phyloP scores from a whole-genome alignment of 139 green algal species.

The Volvox africanus region DNA sequence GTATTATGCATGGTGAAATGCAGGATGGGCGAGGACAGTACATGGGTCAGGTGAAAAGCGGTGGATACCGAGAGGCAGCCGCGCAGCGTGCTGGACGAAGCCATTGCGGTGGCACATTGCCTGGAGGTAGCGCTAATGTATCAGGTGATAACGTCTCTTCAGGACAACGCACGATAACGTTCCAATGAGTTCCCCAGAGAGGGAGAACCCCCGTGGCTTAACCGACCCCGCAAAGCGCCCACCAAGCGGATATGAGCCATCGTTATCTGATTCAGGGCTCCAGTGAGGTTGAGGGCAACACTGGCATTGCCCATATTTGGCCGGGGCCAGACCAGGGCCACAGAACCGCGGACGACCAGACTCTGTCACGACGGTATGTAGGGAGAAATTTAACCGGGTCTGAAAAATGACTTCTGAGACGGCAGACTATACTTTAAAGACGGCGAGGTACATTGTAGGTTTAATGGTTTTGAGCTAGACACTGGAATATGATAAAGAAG shows the following conservation, averaged over 20 bases:
- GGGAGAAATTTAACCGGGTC: neutral
- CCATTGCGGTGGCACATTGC: neutral
- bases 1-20: neutral
- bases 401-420: neutral
- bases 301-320: neutral
- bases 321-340: neutral
- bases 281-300: neutral
- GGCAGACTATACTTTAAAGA: neutral
- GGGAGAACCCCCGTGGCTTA: too few species aligned
- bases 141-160: neutral
- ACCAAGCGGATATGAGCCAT: slow-evolving; percentile 14
- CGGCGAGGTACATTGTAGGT: neutral
- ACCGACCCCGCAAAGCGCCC: neutral
- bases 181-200: neutral
- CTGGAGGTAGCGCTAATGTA: neutral
- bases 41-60: neutral
- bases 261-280: neutral
- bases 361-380: neutral
- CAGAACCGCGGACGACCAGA: neutral
- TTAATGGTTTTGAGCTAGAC: neutral
- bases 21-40: neutral
- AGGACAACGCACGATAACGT: neutral
- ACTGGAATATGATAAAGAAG: neutral
- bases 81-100: neutral
- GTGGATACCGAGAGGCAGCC: neutral